phyloP scores from a whole-genome alignment of 148 eudicot species.

The Cornus kousa region DNA sequence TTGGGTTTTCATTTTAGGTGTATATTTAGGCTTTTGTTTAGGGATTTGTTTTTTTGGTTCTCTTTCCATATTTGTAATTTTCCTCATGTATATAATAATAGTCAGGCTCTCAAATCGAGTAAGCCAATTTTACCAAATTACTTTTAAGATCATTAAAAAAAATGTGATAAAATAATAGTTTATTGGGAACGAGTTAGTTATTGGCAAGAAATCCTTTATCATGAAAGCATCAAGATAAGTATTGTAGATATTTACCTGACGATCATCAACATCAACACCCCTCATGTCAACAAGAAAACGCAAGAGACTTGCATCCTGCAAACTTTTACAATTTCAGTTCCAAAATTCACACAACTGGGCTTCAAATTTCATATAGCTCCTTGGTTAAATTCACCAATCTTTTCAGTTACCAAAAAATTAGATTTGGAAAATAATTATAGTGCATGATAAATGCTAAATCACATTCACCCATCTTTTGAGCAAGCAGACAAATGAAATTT shows the following conservation, averaged over 20 bases:
- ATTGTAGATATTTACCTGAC: conserved; percentile 61
- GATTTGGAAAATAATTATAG: not conserved
- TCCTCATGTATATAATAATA: too few species aligned
- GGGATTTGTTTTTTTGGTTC: too few species aligned
- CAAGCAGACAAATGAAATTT: not conserved
- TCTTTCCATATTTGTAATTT: too few species aligned
- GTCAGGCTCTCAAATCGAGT: too few species aligned
- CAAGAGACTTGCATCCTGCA: conserved; percentile 95
- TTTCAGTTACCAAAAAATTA: not conserved
- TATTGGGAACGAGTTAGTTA: not conserved
- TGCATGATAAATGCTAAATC: conserved; percentile 9
- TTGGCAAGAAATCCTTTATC: not conserved
- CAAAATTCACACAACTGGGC: conserved; percentile 7
- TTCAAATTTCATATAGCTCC: not conserved
- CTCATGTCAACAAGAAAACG: conserved; percentile 98
- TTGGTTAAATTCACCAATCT: not conserved
- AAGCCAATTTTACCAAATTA: not conserved
- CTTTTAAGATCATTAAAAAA: not conserved
- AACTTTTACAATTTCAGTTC: conserved; percentile 26
- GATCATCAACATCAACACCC: conserved; percentile 94
- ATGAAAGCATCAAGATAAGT: not conserved
- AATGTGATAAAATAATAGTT: not conserved
- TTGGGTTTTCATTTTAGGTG: too few species aligned
- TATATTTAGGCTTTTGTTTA: too few species aligned
- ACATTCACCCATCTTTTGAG: not conserved